Evolutionary conservation across 169 alveolate genomes (phyloP), one percentile per base, ranked within the genome.

Genomic region (Plasmodium cynomolgi): DNA sequence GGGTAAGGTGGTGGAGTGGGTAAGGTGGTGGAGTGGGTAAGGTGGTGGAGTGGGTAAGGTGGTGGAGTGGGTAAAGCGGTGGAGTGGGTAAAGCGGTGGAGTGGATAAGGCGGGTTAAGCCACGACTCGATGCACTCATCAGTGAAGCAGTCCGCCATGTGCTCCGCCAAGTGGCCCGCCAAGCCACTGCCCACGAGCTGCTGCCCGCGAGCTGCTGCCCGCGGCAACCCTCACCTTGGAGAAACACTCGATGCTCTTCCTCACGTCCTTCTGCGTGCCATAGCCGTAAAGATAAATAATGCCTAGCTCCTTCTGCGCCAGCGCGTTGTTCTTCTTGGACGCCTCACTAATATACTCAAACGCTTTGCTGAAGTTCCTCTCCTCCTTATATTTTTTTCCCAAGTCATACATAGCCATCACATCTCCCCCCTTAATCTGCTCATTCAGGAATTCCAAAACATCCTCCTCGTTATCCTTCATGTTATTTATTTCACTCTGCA

Each of bases 331-430:
- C 58, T 91, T 91, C 75, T 91, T 72, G 11, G 95, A 91, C 31
- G 95, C 95, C 74, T 91, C 92, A n/a, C 54, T 91, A 29, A 91
- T 81, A 37, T 91, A 91, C 34, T 91, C 73, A 41, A 58, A 82
- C 3, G 95, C 95, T 82, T 91, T 71, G 50, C 39, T 91, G 54
- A 81, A 91, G 68, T 91, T 91, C 39, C 84, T 72, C 75, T 91
- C 95, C 56, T 91, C 95, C 73, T 91, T 91, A 44, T 91, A 91
- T 91, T 91, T 91, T 39, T 82, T 91, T 1, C 95, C 95, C 7
- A 91, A 73, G 13, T 91, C 95, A 50, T 91, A 91, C 92, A 91
- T 54, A 26, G 95, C 91, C 95, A 91, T 91, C 0, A 91, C 92
- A 72, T 91, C 95, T 3, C 95, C 95, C 26, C 95, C 95, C 56